phyloP scores from a whole-genome alignment of 2,329 filamentous ascomycete genomes.

The Trichoderma citrinoviride region DNA sequence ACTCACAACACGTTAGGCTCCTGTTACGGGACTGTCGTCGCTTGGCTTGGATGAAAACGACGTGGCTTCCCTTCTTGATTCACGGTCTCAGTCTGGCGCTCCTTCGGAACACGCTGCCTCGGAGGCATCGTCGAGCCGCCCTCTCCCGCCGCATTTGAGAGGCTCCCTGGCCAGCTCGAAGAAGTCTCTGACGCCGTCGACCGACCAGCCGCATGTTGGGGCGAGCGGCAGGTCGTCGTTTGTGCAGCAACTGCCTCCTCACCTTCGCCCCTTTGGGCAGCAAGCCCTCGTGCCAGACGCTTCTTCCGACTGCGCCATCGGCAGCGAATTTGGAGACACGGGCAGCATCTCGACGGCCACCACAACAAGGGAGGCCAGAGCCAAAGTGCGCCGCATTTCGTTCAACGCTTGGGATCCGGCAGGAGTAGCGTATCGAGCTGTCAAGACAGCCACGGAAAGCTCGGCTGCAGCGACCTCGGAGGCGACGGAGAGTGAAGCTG shows the following conservation, averaged over 20 bases:
- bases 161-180: neutral
- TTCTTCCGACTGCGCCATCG: neutral
- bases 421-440: conserved; percentile 26
- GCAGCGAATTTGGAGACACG: neutral
- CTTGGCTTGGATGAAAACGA: conserved; percentile 27
- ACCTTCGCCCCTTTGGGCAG: neutral
- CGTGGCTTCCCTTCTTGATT: neutral
- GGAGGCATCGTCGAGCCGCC: neutral
- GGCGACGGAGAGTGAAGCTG: neutral
- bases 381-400: neutral
- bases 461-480: conserved; percentile 24
- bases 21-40: conserved; percentile 27
- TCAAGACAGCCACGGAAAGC: conserved; percentile 29
- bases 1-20: conserved; percentile 29
- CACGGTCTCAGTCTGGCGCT: neutral
- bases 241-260: conserved; percentile 15
- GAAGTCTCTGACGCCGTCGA: neutral
- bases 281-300: neutral
- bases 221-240: neutral
- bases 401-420: conserved; percentile 36
- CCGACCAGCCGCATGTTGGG: neutral
- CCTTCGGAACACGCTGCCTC: neutral
- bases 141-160: conserved; percentile 6
- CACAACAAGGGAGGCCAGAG: conserved; percentile 27
- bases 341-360: conserved; percentile 34